Base-by-base conservation (phyloP, 2,329 filamentous ascomycete genomes). In the Ceratocystis diversiconidia region DNA sequence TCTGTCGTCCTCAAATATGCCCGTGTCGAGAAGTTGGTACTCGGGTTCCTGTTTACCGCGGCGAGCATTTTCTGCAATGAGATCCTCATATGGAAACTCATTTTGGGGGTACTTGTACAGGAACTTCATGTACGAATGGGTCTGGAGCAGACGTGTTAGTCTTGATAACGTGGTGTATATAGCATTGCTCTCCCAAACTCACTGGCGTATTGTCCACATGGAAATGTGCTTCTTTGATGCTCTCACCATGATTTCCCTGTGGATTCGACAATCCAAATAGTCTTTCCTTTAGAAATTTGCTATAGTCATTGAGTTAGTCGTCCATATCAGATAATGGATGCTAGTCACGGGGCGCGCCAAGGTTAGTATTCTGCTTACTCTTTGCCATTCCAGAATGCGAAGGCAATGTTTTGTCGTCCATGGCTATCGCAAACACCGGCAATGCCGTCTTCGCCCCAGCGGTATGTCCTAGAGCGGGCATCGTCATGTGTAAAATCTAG, bases 391-490 rank as follows among this genome's bases (percentile, higher is more conserved):
- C 92, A 97, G 75, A 97, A 97, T 63, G 90, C 85, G 79, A 97
- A 96, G 2, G 89, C 90, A 75, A 97, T 88, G 75, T 97, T 95
- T 76, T 96, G 89, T 65, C 88, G 78, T 68, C 91, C 91, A 73
- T 97, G 92, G 17, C 89, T 90, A 74, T 96, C 92, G 69, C 77
- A 95, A 32, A 97, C 91, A 73, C 92, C 92, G 66, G 92, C 91
- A 76, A 97, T 97, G 69, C 92, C 92, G 74, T 97, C 92, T 74
- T 97, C 92, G 68, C 92, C 92, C 92, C 92, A 97, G 72, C 92
- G 85, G 75, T 92, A 97, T 68, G 90, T 85, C 75, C 92, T 85
- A 68, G 89, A 92, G 71, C 91, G 85, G 65, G 94, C 89, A 76
- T 96, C 87, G 68, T 96, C 91, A 77, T 97, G 91, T 32, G 90